Evolutionary conservation across 306 rosid species (phyloP).

Genomic region (Fragaria vesca): DNA sequence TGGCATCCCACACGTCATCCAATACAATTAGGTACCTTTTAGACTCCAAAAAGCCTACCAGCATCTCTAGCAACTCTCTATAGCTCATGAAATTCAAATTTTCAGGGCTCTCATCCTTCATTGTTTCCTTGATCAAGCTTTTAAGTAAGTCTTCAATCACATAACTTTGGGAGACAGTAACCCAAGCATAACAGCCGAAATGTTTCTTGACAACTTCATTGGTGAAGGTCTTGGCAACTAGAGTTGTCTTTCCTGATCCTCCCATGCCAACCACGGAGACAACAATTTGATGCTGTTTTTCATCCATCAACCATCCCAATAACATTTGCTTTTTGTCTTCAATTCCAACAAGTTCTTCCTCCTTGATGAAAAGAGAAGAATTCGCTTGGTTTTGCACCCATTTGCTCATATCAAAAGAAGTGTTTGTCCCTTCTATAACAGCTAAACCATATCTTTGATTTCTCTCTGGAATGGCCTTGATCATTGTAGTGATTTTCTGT

Average conservation of each 20-base stretch:
- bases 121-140: background rate
- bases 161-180: slow-evolving; percentile 22
- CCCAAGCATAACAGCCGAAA: slow-evolving; percentile 1
- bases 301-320: background rate
- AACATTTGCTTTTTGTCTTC: background rate
- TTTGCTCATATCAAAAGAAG: background rate
- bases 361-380: background rate
- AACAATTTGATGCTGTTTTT: background rate
- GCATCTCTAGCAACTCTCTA: slow-evolving; percentile 7
- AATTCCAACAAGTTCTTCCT: slow-evolving; percentile 14
- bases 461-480: slow-evolving; percentile 11
- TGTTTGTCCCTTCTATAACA: background rate
- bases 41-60: slow-evolving; percentile 8
- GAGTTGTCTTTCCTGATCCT: slow-evolving; percentile 6
- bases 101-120: background rate
- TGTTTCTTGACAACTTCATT: background rate
- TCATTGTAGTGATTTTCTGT: background rate
- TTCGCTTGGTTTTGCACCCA: background rate
- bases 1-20: slow-evolving; percentile 28
- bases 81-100: slow-evolving; percentile 10
- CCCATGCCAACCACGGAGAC: slow-evolving; percentile 25
- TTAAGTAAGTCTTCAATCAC: slow-evolving; percentile 20
- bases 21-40: slow-evolving; percentile 22
- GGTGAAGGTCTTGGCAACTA: slow-evolving; percentile 7
- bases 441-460: background rate